Percentiles rank a stretch among this genome's conserved stretches.
phyloP scores from a whole-genome alignment of 1,284 basidiomycete species.

The Porodaedalea pini region DNA sequence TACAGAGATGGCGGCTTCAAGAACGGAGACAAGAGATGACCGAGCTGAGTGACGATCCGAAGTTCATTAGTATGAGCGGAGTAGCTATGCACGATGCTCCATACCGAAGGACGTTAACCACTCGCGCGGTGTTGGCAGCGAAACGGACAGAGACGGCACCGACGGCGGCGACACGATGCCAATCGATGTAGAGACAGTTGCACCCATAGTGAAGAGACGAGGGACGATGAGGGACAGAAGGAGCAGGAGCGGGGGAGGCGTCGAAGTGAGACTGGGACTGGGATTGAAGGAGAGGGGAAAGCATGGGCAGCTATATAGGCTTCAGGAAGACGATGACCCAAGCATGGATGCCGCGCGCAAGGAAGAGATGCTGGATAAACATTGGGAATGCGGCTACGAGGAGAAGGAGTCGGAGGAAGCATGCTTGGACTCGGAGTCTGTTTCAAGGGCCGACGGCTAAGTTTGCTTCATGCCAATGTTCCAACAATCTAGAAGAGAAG shows the following conservation, averaged over 20 bases:
- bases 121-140: conserved; percentile 15
- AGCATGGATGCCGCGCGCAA: background rate
- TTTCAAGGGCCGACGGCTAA: conserved; percentile 11
- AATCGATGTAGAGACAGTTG: conserved; percentile 12
- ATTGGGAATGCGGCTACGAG: conserved; percentile 9
- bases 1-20: conserved; percentile 52
- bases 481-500: conserved; percentile 8
- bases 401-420: background rate
- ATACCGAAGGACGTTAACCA: conserved; percentile 18
- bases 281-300: background rate
- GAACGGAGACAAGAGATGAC: conserved; percentile 56
- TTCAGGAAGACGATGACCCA: background rate
- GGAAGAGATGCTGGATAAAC: background rate
- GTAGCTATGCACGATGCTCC: background rate
- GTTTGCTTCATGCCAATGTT: conserved; percentile 5
- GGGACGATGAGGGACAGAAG: background rate
- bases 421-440: conserved; percentile 6
- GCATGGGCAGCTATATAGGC: conserved; percentile 5
- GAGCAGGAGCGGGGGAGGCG: conserved; percentile 2
- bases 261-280: background rate
- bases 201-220: conserved; percentile 12
- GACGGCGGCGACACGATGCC: conserved; percentile 19
- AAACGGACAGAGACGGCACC: conserved; percentile 16
- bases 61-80: background rate
- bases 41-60: conserved; percentile 42